Conservation (phyloP, 352 stramenopile genomes). For the Phytophthora podocarpi region DNA sequence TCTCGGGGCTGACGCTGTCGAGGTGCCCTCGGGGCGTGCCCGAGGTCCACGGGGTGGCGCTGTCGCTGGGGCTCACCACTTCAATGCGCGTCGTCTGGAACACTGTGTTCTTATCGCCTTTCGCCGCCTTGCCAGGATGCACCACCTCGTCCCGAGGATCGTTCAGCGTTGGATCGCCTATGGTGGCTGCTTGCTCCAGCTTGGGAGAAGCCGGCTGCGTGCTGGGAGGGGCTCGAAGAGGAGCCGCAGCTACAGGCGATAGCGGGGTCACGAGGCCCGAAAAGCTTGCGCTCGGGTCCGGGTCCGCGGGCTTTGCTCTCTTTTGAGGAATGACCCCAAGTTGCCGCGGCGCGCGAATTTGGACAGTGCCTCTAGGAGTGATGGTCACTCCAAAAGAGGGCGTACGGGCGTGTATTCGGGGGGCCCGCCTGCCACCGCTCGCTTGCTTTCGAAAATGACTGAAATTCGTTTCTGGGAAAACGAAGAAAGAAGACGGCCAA, state of each 20-base stretch:
- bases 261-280: neutral
- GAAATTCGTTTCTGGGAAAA: slow-evolving; percentile 45
- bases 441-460: slow-evolving; percentile 65
- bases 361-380: slow-evolving; percentile 34
- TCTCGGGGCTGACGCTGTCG: slow-evolving; percentile 18
- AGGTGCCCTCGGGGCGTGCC: slow-evolving; percentile 41
- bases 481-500: slow-evolving; percentile 30
- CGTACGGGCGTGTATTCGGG: slow-evolving; percentile 44
- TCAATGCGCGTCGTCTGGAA: slow-evolving; percentile 55
- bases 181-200: slow-evolving; percentile 39
- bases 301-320: slow-evolving; percentile 41
- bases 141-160: slow-evolving; percentile 43
- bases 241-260: neutral
- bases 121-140: slow-evolving; percentile 32
- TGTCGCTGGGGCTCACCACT: slow-evolving; percentile 57
- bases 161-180: slow-evolving; percentile 48
- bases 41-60: slow-evolving; percentile 46
- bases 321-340: slow-evolving; percentile 61
- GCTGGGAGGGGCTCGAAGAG: too few species aligned
- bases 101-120: slow-evolving; percentile 32
- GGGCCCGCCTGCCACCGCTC: slow-evolving; percentile 45
- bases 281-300: neutral
- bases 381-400: slow-evolving; percentile 47
- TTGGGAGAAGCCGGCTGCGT: slow-evolving; percentile 15
- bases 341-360: slow-evolving; percentile 36